phyloP scores from a whole-genome alignment of 495 filamentous ascomycete species.

The Penicillium verhagenii region DNA sequence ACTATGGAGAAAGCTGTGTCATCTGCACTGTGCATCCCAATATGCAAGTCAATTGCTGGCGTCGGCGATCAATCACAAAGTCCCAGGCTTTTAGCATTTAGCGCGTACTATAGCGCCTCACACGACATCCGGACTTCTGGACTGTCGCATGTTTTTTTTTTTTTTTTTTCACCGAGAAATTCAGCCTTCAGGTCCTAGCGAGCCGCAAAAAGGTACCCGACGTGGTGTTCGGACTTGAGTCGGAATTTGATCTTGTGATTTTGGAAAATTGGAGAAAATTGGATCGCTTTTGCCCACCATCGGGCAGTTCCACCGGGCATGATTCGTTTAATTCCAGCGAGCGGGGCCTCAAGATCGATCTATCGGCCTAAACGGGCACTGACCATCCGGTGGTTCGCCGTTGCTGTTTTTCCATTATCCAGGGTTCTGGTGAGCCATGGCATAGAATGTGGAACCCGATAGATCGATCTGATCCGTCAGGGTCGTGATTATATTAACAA shows the following conservation, averaged over 20 bases:
- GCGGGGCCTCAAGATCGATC: constrained; percentile 4
- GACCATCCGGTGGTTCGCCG: background rate
- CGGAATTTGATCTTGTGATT: background rate
- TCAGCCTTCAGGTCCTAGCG: too few relatives aligned
- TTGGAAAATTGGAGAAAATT: background rate
- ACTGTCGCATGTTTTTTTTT: too few relatives aligned
- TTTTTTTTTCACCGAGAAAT: too few relatives aligned
- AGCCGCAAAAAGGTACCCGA: background rate
- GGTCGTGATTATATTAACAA: background rate
- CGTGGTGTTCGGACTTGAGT: background rate
- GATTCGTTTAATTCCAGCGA: background rate
- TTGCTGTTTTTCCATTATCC: background rate
- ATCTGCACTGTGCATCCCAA: constrained; percentile 13
- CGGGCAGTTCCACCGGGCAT: background rate
- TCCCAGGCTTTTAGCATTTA: too few relatives aligned
- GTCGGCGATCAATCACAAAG: constrained; percentile 21
- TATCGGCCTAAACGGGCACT: constrained; percentile 4
- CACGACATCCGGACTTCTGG: too few relatives aligned
- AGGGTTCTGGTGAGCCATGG: constrained; percentile 4
- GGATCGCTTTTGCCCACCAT: background rate
- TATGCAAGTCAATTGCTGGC: constrained; percentile 11
- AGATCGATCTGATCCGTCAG: constrained; percentile 15
- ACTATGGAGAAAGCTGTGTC: background rate
- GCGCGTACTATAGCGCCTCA: constrained; percentile 4
- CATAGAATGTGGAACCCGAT: background rate